Evolutionary conservation across 2,329 filamentous ascomycete species (phyloP).

Genomic region (Penicillium sp.): DNA sequence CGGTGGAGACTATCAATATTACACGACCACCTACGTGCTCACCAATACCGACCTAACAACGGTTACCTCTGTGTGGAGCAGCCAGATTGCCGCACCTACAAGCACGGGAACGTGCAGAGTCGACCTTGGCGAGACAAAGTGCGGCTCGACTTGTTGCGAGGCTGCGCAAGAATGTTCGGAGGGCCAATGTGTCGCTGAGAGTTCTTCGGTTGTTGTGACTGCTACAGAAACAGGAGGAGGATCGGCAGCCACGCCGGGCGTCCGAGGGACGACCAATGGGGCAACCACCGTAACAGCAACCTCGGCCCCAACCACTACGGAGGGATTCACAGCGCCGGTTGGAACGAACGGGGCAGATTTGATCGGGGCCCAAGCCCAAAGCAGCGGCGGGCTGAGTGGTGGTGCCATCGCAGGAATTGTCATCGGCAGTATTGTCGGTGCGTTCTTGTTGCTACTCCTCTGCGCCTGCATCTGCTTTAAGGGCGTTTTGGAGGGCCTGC

Average conservation of each 20-base stretch:
- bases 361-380: conserved; percentile 33
- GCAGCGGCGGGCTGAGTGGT: conserved; percentile 44
- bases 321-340: conserved; percentile 48
- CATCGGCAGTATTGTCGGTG: conserved; percentile 49
- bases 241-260: conserved; percentile 35
- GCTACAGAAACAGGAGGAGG: conserved; percentile 26
- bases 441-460: conserved; percentile 47
- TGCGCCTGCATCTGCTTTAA: conserved; percentile 47
- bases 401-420: conserved; percentile 55
- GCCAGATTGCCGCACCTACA: conserved; percentile 28
- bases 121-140: conserved; percentile 45
- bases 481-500: conserved; percentile 40
- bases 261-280: conserved; percentile 48
- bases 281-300: conserved; percentile 46
- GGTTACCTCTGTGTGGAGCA: conserved; percentile 56
- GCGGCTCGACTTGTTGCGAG: conserved; percentile 48
- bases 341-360: conserved; percentile 43
- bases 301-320: conserved; percentile 43
- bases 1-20: conserved; percentile 51
- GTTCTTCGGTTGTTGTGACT: conserved; percentile 42
- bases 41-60: conserved; percentile 56
- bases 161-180: conserved; percentile 46
- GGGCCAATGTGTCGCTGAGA: conserved; percentile 43
- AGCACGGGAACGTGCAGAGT: conserved; percentile 47
- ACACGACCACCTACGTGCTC: conserved; percentile 55